Evolutionary conservation across 345 rosid genomes (phyloP).

Genomic region (Brassica nigra): DNA sequence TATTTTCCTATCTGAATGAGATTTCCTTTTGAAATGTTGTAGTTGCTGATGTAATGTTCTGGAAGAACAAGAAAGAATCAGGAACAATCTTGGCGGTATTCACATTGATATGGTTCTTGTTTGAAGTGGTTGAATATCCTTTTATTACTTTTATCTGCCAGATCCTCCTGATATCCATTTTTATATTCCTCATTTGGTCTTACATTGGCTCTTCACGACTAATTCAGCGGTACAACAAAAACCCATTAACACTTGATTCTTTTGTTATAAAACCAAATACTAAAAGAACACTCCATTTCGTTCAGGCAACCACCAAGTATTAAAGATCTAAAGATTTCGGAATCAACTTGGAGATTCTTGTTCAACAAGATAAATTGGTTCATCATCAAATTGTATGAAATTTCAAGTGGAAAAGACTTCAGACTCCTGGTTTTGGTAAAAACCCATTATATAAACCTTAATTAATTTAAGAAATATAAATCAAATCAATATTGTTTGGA

Average conservation of each 20-base stretch:
- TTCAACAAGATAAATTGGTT: constrained; percentile 37
- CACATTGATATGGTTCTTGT: constrained; percentile 62
- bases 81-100: constrained; percentile 53
- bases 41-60: constrained; percentile 69
- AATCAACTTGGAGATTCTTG: constrained; percentile 41
- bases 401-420: constrained; percentile 52
- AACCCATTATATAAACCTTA: not conserved
- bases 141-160: constrained; percentile 62
- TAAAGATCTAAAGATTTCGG: constrained; percentile 42
- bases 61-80: constrained; percentile 67
- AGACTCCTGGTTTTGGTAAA: constrained; percentile 46
- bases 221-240: constrained; percentile 46
- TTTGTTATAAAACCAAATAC: not conserved
- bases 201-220: constrained; percentile 46
- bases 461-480: not conserved
- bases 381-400: constrained; percentile 40
- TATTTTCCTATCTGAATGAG: not conserved
- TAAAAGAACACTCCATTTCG: not conserved
- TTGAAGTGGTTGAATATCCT: constrained; percentile 66
- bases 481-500: not conserved
- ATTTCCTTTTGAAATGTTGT: constrained; percentile 15
- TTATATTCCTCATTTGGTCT: constrained; percentile 60
- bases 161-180: constrained; percentile 44
- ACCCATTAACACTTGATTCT: not conserved
- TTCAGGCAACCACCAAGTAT: constrained; percentile 49